phyloP scores from a whole-genome alignment of 352 stramenopile genomes.

The Phytophthora crassamura region DNA sequence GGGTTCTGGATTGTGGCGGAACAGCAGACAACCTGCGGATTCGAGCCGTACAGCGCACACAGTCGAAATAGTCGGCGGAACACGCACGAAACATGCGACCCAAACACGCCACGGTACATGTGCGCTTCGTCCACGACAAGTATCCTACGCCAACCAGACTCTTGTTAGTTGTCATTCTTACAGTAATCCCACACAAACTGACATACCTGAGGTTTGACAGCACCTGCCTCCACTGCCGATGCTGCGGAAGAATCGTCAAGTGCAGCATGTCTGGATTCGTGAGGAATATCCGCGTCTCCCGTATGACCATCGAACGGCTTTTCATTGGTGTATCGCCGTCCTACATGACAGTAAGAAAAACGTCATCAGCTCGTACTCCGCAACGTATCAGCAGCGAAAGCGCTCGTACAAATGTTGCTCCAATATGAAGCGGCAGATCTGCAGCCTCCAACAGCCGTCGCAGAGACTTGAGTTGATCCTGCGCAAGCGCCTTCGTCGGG shows the following conservation, averaged over 20 bases:
- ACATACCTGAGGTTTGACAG: conserved; percentile 89
- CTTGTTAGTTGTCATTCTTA: neutral
- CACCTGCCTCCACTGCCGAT: conserved; percentile 90
- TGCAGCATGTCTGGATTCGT: conserved; percentile 99
- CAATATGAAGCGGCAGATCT: conserved; percentile 55
- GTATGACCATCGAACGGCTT: conserved; percentile 84
- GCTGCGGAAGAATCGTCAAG: conserved; percentile 94
- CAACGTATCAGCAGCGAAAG: neutral
- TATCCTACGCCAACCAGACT: conserved; percentile 39
- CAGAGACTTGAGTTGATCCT: conserved; percentile 96
- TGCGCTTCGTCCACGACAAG: conserved; percentile 92
- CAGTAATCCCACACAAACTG: too few relatives aligned
- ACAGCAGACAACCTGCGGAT: conserved; percentile 93
- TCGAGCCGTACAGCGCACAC: conserved; percentile 81
- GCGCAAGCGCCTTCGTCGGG: conserved; percentile 98
- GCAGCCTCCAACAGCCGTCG: conserved; percentile 69
- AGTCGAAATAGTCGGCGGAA: conserved; percentile 92
- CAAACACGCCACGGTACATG: conserved; percentile 94
- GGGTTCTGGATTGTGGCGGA: conserved; percentile 97
- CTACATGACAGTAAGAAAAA: conserved; percentile 36
- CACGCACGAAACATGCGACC: conserved; percentile 85
- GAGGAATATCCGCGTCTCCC: conserved; percentile 94
- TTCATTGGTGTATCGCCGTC: conserved; percentile 96
- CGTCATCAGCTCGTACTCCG: neutral
- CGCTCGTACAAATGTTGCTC: conserved; percentile 65